Conservation (phyloP, 805 yeast genomes). For the Candida peoriensis region DNA sequence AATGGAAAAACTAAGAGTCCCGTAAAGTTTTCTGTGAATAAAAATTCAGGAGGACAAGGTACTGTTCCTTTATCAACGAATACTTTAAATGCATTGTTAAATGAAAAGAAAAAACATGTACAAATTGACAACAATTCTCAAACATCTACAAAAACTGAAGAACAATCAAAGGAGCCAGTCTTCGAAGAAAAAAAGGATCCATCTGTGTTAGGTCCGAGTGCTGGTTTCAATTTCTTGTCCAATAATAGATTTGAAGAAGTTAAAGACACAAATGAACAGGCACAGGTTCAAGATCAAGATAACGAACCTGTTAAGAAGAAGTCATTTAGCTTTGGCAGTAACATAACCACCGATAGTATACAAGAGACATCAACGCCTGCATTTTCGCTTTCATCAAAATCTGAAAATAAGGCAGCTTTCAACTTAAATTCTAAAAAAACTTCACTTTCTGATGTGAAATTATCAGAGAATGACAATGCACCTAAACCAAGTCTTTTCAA, state of each 20-base stretch:
- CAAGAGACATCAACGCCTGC: conserved; percentile 3
- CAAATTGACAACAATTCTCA: too few species aligned
- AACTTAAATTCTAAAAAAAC: not conserved
- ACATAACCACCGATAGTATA: not conserved
- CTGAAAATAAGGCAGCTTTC: not conserved
- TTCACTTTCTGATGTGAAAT: conserved; percentile 3
- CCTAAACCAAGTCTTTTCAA: not conserved
- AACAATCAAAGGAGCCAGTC: conserved; percentile 1
- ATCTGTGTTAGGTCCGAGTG: conserved; percentile 22
- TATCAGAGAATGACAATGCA: not conserved
- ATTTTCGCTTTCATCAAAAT: conserved; percentile 3
- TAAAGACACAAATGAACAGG: not conserved
- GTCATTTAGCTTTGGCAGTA: conserved; percentile 2
- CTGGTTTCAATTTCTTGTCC: conserved; percentile 24
- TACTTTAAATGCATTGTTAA: conserved; percentile 12
- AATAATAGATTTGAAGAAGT: conserved; percentile 6
- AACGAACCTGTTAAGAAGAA: not conserved
- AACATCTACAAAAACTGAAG: too few species aligned
- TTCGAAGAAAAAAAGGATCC: conserved; percentile 3
- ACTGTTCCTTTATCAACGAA: conserved; percentile 8
- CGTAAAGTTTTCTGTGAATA: conserved; percentile 15
- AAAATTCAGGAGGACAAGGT: not conserved
- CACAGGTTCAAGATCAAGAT: not conserved
- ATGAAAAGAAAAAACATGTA: conserved; percentile 13
- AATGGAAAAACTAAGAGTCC: conserved; percentile 11